These are phyloP conservation scores for Cerioporus squamosus DNA, from an alignment of 1,284 basidiomycete genomes.

Conservation along the genomic window DNA sequence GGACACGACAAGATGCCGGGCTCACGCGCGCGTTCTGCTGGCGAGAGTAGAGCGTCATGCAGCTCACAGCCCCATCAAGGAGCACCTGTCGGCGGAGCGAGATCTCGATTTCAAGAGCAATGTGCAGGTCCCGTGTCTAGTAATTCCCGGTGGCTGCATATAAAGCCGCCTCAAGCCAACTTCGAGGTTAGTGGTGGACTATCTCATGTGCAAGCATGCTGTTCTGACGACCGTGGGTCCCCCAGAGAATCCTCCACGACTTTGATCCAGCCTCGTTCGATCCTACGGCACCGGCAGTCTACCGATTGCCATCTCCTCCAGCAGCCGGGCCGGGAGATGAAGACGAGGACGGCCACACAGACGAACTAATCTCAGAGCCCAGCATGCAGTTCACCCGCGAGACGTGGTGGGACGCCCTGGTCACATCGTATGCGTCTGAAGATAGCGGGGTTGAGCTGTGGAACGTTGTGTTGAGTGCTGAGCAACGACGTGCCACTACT, in stretches of 20 bases:
- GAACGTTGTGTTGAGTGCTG: slow-evolving; percentile 35
- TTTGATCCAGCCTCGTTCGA: slow-evolving; percentile 10
- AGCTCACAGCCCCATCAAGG: neutral
- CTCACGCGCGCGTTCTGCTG: neutral
- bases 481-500: slow-evolving; percentile 49
- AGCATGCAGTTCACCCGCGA: slow-evolving; percentile 66
- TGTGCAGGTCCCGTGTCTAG: too few relatives aligned
- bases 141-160: neutral
- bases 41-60: neutral
- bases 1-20: slow-evolving; percentile 63
- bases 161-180: neutral
- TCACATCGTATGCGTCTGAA: slow-evolving; percentile 54
- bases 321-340: neutral
- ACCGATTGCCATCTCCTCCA: neutral
- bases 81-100: too few relatives aligned
- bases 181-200: neutral
- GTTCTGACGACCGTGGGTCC: neutral
- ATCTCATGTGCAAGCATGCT: neutral
- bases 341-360: neutral
- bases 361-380: slow-evolving; percentile 37
- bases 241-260: slow-evolving; percentile 7
- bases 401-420: slow-evolving; percentile 77
- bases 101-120: too few relatives aligned
- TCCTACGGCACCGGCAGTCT: neutral
- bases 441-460: slow-evolving; percentile 17